A percentile compares a stretch with the other conserved stretches of the same genome.
These are phyloP conservation scores for Athelia psychrophila DNA, from an alignment of 1,284 basidiomycete genomes.

Conservation along the genomic window DNA sequence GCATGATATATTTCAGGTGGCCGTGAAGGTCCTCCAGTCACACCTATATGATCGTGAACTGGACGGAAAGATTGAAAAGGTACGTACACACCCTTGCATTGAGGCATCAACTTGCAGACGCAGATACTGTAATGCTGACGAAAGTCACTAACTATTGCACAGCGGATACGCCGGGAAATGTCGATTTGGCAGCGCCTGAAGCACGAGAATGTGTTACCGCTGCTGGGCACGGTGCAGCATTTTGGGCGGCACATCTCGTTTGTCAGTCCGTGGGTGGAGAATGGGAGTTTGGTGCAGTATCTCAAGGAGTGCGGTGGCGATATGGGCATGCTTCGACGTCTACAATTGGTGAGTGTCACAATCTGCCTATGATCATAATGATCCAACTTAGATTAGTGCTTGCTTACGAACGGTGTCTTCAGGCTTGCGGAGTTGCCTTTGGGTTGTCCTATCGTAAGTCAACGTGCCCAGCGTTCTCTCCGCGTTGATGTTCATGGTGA, in stretches of 20 bases:
- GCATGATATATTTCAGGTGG: neutral
- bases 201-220: slow-evolving; percentile 21
- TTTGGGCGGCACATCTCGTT: slow-evolving; percentile 21
- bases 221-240: slow-evolving; percentile 17
- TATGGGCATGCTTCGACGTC: slow-evolving; percentile 10
- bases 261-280: slow-evolving; percentile 25
- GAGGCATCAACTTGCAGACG: neutral
- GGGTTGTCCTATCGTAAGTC: neutral
- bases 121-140: neutral
- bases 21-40: neutral
- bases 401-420: too few species aligned
- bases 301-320: slow-evolving; percentile 8
- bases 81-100: neutral
- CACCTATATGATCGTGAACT: neutral
- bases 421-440: neutral
- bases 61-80: neutral
- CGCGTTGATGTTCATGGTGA: neutral
- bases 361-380: neutral
- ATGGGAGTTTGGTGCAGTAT: slow-evolving; percentile 19
- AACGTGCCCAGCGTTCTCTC: too few species aligned
- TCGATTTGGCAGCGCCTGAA: slow-evolving; percentile 20
- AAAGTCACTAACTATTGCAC: too few species aligned
- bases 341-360: slow-evolving; percentile 17
- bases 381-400: neutral
- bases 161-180: slow-evolving; percentile 21